These are phyloP conservation scores for Alternaria sp. DNA, from an alignment of 2,329 filamentous ascomycete genomes.

Conservation along the genomic window DNA sequence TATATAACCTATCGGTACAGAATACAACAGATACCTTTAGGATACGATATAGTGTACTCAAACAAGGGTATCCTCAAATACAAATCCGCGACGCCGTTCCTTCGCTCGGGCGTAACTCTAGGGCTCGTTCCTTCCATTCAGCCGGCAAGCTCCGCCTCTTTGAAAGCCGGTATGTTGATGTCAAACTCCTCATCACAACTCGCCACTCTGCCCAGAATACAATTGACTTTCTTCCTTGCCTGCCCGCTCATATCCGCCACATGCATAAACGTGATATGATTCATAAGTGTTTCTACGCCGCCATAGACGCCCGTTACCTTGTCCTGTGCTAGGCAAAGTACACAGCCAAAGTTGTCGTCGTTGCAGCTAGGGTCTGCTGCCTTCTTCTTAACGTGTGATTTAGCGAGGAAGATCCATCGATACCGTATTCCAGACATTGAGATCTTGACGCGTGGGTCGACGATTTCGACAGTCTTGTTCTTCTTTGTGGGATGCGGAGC, in stretches of 20 bases:
- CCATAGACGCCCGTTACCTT: conserved; percentile 48
- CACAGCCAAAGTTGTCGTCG: conserved; percentile 47
- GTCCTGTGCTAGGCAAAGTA: conserved; percentile 47
- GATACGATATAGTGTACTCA: background rate
- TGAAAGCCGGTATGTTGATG: conserved; percentile 46
- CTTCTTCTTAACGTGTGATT: conserved; percentile 43
- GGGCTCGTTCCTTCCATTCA: background rate
- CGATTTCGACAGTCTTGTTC: conserved; percentile 37
- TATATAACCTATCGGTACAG: background rate
- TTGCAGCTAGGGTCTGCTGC: conserved; percentile 12
- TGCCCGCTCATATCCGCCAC: conserved; percentile 39
- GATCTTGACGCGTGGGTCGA: conserved; percentile 41
- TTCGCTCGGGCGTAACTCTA: background rate
- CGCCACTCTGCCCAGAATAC: conserved; percentile 50
- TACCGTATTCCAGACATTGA: conserved; percentile 46
- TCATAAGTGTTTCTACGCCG: conserved; percentile 52
- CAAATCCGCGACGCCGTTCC: background rate
- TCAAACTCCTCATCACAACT: conserved; percentile 49
- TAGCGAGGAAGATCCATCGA: conserved; percentile 53
- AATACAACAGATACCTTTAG: background rate
- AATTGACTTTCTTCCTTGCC: conserved; percentile 43
- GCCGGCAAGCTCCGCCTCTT: conserved; percentile 15
- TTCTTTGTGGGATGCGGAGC: conserved; percentile 37
- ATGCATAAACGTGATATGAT: conserved; percentile 51
- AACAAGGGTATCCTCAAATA: conserved; percentile 5